phyloP scores from a whole-genome alignment of 805 yeast genomes.

The Cephaloascus albidus region DNA sequence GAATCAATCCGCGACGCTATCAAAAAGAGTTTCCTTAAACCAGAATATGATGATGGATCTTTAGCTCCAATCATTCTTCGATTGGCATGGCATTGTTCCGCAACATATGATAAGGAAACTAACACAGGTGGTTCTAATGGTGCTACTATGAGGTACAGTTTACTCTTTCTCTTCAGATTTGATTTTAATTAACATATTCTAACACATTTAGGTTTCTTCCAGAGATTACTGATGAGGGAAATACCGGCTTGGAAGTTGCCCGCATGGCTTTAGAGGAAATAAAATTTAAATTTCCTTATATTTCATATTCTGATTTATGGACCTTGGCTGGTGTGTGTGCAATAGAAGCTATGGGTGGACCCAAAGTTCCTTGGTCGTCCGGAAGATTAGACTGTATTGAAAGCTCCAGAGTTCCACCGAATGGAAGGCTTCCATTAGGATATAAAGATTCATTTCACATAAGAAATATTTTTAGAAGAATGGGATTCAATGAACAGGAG shows the following conservation, averaged over 20 bases:
- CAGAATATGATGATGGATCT: constrained; percentile 54
- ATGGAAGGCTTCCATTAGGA: constrained; percentile 44
- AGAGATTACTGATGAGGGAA: constrained; percentile 44
- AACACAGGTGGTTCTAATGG: constrained; percentile 61
- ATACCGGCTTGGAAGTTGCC: constrained; percentile 43
- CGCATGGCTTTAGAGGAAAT: constrained; percentile 48
- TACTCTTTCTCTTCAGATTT: background rate
- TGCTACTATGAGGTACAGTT: constrained; percentile 46
- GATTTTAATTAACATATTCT: background rate
- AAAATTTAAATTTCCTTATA: constrained; percentile 46
- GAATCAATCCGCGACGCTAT: constrained; percentile 26
- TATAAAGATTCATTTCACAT: constrained; percentile 34
- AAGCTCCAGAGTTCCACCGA: constrained; percentile 26
- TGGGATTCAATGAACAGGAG: constrained; percentile 63
- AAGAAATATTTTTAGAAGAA: constrained; percentile 31
- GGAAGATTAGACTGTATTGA: constrained; percentile 32
- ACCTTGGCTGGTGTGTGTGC: constrained; percentile 64
- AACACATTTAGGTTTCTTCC: constrained; percentile 22
- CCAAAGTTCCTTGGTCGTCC: constrained; percentile 47
- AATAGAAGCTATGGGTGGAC: constrained; percentile 57
- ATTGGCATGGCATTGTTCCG: constrained; percentile 81
- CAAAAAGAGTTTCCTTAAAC: constrained; percentile 15
- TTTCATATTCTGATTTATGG: constrained; percentile 62
- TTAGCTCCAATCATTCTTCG: constrained; percentile 76
- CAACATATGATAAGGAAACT: constrained; percentile 57